phyloP scores from a whole-genome alignment of 2,329 filamentous ascomycete species.

The Tolypocladium ophioglossoides region DNA sequence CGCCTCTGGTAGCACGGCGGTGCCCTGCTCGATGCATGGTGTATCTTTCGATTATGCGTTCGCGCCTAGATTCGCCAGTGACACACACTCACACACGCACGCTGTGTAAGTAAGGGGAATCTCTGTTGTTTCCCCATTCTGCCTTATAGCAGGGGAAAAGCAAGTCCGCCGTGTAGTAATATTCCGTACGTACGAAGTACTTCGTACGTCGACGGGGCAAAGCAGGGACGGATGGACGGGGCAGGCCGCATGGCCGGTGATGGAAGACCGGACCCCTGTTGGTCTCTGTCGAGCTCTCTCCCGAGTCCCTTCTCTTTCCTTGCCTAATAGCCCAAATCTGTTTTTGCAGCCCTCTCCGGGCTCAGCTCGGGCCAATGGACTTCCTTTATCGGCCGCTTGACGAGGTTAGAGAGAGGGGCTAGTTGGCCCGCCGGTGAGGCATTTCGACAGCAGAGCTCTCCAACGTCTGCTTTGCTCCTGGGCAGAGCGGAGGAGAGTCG shows the following conservation, averaged over 20 bases:
- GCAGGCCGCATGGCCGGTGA: neutral
- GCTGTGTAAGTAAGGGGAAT: neutral
- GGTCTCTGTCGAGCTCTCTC: neutral
- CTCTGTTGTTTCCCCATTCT: neutral
- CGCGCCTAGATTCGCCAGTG: neutral
- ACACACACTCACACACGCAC: neutral
- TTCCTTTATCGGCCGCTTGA: neutral
- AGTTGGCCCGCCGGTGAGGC: neutral
- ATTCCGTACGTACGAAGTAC: too few species aligned
- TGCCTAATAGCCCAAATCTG: neutral
- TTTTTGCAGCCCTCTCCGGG: neutral
- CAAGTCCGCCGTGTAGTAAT: neutral
- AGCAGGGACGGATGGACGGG: neutral
- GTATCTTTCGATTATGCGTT: neutral
- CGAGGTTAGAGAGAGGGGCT: neutral
- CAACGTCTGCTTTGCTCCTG: neutral
- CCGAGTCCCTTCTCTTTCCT: neutral
- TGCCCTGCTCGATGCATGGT: neutral
- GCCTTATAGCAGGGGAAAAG: neutral
- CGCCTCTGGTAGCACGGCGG: constrained; percentile 1
- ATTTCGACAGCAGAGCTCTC: neutral
- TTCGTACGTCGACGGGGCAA: neutral
- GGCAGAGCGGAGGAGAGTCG: neutral
- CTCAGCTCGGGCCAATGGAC: neutral
- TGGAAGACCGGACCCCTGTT: neutral